Evolutionary conservation across 177 flowering plant species (phyloP).

Genomic region (Vitis hybrid): DNA sequence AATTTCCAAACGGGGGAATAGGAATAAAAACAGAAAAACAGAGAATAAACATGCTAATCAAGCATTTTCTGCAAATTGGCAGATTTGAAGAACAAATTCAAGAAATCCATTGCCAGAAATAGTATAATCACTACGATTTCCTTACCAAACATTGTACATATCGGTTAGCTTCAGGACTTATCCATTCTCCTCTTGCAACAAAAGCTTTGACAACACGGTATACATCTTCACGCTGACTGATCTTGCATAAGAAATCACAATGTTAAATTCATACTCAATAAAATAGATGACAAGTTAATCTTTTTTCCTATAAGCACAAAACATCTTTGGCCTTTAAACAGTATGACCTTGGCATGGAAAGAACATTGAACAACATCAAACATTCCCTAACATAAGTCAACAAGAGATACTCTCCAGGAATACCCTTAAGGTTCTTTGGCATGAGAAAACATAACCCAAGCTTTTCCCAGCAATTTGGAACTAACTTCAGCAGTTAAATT

Average conservation of each 20-base stretch:
- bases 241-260: constrained; percentile 32
- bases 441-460: too few relatives aligned
- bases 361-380: too few relatives aligned
- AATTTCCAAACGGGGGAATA: too few relatives aligned
- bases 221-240: constrained; percentile 91
- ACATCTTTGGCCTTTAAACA: not conserved
- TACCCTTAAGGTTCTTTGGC: too few relatives aligned
- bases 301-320: not conserved
- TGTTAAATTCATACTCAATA: constrained; percentile 19
- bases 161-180: constrained; percentile 53
- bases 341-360: not conserved
- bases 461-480: too few relatives aligned
- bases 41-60: not conserved
- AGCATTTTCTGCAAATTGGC: not conserved
- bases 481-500: too few relatives aligned
- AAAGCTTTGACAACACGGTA: constrained; percentile 82
- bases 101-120: not conserved
- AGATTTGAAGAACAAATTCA: not conserved
- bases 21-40: not conserved
- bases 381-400: too few relatives aligned
- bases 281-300: not conserved
- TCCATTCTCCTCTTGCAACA: constrained; percentile 65
- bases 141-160: constrained; percentile 69
- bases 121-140: constrained; percentile 5
- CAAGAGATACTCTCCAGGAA: too few relatives aligned